Evolutionary conservation across 768 basidiomycete species (phyloP).

Genomic region (Nevesoporus exiguus): DNA sequence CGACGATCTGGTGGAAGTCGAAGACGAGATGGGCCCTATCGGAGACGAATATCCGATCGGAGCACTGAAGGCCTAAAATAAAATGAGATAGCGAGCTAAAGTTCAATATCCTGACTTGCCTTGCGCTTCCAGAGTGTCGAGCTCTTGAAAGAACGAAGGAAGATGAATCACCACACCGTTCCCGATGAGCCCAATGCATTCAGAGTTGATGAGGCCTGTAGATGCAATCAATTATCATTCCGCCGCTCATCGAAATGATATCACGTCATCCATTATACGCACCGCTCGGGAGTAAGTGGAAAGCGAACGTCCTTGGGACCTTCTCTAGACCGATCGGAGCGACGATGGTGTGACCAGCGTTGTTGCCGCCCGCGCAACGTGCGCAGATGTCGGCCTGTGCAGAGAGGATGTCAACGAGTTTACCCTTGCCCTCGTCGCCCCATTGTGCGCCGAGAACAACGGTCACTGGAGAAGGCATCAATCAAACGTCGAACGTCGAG

Average conservation of each 20-base stretch:
- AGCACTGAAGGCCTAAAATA: conserved; percentile 77
- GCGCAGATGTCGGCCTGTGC: conserved; percentile 90
- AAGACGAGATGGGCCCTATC: conserved; percentile 97
- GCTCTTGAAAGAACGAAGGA: conserved; percentile 91
- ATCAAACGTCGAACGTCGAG: conserved; percentile 1
- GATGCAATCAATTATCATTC: not conserved
- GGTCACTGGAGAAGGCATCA: conserved; percentile 39
- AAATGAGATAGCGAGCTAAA: conserved; percentile 1
- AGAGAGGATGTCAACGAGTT: conserved; percentile 94
- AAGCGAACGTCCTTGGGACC: conserved; percentile 83
- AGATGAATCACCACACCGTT: conserved; percentile 95
- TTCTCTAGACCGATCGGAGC: conserved; percentile 67
- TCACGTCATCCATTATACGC: conserved; percentile 4
- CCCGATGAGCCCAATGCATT: conserved; percentile 85
- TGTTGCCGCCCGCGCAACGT: conserved; percentile 96
- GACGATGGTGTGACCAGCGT: conserved; percentile 98
- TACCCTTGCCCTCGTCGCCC: conserved; percentile 94
- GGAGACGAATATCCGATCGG: conserved; percentile 83
- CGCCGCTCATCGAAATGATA: not conserved
- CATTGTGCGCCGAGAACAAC: conserved; percentile 87
- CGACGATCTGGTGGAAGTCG: conserved; percentile 99
- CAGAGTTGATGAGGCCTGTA: conserved; percentile 33
- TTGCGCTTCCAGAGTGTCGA: conserved; percentile 80
- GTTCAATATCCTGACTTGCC: conserved; percentile 42
- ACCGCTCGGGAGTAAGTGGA: conserved; percentile 95